Base-by-base conservation (phyloP, 2,329 filamentous ascomycete genomes). In the Teratosphaeria nubilosa region DNA sequence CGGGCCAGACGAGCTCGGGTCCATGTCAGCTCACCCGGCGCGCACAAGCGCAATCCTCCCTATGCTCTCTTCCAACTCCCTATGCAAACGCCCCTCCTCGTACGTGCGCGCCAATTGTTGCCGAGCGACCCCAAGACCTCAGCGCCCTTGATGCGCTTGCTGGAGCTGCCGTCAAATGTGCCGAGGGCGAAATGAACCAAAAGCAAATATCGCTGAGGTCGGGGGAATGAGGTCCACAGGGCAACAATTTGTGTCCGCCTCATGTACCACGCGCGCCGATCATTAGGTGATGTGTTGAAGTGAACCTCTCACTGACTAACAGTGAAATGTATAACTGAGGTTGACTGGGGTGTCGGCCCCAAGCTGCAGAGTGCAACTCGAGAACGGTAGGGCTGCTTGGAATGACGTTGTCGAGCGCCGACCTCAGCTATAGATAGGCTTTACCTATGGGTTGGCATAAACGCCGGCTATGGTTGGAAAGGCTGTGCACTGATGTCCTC, bases 1-100 rank as follows among this genome's bases (percentile, higher is more conserved):
- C 50, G 41, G 55, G 56, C 62, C 57, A 54, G 56, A 41, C 53
- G 53, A 54, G 45, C 25, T 56, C 54, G 13, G 37, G 48, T 60
- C 57, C 56, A 62, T 60, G 31, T n/a, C 58, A 53, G 27, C 27
- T 14, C 48, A 20, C n/a, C n/a, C 20, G 41, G 41, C 41, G 41
- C 41, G 10, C n/a, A 22, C n/a, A 48, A 24, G 41, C 41, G 41
- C 41, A 48, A n/a, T 22, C 41, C 41, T 22, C 37, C 20, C 41
- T 22, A 22, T 20, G n/a, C 2, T 20, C 41, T 1, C 16, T 22
- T 48, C 9, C 20, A n/a, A 20, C n/a, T 24, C 20, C 20, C 16
- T 48, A 10, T 48, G n/a, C 10, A 20, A 6, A 5, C 16, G 5
- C n/a, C 20, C n/a, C 41, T 4, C 5, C 16, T 20, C 20, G 41